Percentiles rank a stretch among this genome's conserved stretches.
These are phyloP conservation scores for Phaffia rhodozyma DNA, from an alignment of 1,284 basidiomycete species.

Conservation along the genomic window DNA sequence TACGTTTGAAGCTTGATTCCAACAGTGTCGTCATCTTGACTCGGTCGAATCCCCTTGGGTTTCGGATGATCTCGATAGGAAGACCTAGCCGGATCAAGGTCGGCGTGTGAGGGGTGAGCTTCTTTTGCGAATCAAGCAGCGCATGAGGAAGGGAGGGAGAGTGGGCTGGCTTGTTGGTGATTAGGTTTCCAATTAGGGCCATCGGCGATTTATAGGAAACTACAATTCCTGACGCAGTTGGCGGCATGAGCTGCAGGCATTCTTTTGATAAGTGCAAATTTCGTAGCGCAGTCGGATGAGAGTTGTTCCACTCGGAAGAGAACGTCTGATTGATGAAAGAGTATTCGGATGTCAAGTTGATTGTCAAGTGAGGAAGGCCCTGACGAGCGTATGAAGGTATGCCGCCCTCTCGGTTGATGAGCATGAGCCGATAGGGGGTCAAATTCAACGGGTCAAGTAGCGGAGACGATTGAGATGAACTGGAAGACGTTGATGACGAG, in stretches of 20 bases:
- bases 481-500: not conserved
- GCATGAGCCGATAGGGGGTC: conserved; percentile 85
- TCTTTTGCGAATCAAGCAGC: conserved; percentile 61
- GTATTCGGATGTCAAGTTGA: conserved; percentile 86
- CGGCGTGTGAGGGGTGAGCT: conserved; percentile 78
- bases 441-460: conserved; percentile 46
- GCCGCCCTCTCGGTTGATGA: conserved; percentile 94
- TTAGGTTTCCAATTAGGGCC: conserved; percentile 89
- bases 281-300: conserved; percentile 73
- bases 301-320: conserved; percentile 57
- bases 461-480: conserved; percentile 14
- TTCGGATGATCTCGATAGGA: conserved; percentile 66
- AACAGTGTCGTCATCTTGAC: conserved; percentile 65
- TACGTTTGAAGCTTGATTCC: conserved; percentile 72
- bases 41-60: conserved; percentile 54
- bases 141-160: conserved; percentile 91
- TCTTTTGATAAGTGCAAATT: conserved; percentile 79
- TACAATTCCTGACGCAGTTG: conserved; percentile 83
- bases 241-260: conserved; percentile 87
- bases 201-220: conserved; percentile 94
- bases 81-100: conserved; percentile 83
- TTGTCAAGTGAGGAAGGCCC: conserved; percentile 87
- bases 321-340: conserved; percentile 80
- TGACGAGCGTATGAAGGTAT: conserved; percentile 93
- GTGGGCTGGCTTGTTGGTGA: conserved; percentile 95